phyloP scores from a whole-genome alignment of 2,329 filamentous ascomycete genomes.

The Xylariaceae sp. region DNA sequence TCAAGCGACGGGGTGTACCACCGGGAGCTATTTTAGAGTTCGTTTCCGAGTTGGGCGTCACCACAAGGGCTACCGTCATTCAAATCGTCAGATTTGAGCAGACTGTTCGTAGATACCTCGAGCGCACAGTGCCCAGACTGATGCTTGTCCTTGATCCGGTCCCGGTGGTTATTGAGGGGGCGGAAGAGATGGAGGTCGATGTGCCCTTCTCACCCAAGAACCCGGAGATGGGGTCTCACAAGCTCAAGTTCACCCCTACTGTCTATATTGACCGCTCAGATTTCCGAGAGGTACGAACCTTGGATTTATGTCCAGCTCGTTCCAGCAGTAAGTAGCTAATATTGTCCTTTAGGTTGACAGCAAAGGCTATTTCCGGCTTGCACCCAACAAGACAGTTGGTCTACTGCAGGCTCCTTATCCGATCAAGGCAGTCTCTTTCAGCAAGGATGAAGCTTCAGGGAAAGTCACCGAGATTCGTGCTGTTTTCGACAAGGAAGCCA shows the following conservation, averaged over 20 bases:
- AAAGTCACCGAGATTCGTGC: slow-evolving; percentile 61
- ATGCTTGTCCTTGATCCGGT: slow-evolving; percentile 88
- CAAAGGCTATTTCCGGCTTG: slow-evolving; percentile 71
- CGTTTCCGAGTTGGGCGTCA: slow-evolving; percentile 86
- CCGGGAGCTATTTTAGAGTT: slow-evolving; percentile 86
- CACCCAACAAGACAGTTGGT: slow-evolving; percentile 68
- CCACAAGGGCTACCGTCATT: slow-evolving; percentile 73
- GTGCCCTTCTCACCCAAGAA: slow-evolving; percentile 82
- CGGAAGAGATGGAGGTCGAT: slow-evolving; percentile 62
- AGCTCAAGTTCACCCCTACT: slow-evolving; percentile 62
- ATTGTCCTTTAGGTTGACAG: slow-evolving; percentile 45
- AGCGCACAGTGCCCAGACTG: slow-evolving; percentile 78
- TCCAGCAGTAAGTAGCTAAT: background rate
- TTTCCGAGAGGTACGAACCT: slow-evolving; percentile 53
- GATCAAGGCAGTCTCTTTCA: slow-evolving; percentile 63
- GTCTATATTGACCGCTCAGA: slow-evolving; percentile 81
- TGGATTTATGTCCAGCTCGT: background rate
- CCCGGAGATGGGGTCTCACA: slow-evolving; percentile 57
- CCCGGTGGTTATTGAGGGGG: slow-evolving; percentile 73
- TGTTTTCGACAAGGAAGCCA: slow-evolving; percentile 63
- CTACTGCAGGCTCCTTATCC: slow-evolving; percentile 66
- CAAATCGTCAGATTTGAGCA: slow-evolving; percentile 80
- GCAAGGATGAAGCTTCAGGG: slow-evolving; percentile 57
- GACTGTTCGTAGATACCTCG: slow-evolving; percentile 77
- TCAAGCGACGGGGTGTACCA: slow-evolving; percentile 79